Conservation (phyloP, 441 rosid genomes). For the Gossypium schwendimanii region DNA sequence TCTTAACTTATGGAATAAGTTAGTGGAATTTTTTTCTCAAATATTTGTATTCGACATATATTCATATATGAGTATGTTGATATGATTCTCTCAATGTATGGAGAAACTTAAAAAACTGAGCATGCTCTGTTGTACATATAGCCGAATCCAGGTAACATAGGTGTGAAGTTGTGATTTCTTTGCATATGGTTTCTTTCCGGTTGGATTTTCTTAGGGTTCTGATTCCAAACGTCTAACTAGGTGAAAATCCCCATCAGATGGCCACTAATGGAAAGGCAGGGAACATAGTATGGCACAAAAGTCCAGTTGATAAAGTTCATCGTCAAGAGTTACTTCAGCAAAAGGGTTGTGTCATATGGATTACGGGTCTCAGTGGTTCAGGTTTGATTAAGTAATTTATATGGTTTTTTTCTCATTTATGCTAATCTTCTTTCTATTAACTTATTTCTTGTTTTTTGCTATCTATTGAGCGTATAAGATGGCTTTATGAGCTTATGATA, state of each 20-base stretch:
- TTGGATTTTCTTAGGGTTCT: conserved; percentile 8
- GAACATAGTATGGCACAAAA: conserved; percentile 60
- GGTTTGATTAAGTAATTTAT: conserved; percentile 31
- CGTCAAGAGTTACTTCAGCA: conserved; percentile 50
- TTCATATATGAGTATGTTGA: not conserved
- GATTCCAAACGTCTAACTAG: conserved; percentile 29
- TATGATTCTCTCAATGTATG: not conserved
- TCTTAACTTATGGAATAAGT: not conserved
- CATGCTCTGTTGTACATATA: not conserved
- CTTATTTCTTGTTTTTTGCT: not conserved
- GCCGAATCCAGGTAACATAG: not conserved
- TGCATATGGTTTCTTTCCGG: not conserved
- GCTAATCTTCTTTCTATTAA: not conserved
- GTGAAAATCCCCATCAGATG: conserved; percentile 33
- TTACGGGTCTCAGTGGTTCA: conserved; percentile 76
- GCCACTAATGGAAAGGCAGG: conserved; percentile 40
- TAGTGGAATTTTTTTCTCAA: not conserved
- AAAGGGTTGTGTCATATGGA: conserved; percentile 69
- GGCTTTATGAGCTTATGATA: not conserved
- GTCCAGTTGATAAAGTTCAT: conserved; percentile 40
- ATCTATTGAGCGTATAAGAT: not conserved
- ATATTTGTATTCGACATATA: not conserved
- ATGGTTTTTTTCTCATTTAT: not conserved
- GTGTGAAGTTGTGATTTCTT: not conserved
- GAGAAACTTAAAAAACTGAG: not conserved